Percentiles rank a stretch among this genome's conserved stretches.
These are phyloP conservation scores for Tilletia caries DNA, from an alignment of 1,284 basidiomycete species.

Conservation along the genomic window DNA sequence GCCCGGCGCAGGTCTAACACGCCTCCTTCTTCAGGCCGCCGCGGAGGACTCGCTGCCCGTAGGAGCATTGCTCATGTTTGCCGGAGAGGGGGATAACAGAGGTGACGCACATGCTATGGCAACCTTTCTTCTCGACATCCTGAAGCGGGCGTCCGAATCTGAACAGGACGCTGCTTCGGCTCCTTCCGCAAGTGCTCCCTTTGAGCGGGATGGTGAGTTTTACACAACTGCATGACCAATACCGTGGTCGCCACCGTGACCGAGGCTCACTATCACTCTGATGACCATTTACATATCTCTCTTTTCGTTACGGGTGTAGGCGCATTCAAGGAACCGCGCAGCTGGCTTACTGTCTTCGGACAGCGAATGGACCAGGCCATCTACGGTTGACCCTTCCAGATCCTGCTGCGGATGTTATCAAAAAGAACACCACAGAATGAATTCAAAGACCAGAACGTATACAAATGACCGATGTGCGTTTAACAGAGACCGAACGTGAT, in stretches of 20 bases:
- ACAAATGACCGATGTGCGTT: background rate
- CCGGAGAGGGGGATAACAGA: conserved; percentile 43
- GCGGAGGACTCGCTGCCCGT: background rate
- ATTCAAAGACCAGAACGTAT: background rate
- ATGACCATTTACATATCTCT: background rate
- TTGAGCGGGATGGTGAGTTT: background rate
- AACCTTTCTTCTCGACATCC: background rate
- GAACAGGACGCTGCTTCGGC: background rate
- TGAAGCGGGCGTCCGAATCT: background rate
- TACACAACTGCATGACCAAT: too few relatives aligned
- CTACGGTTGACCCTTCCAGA: background rate
- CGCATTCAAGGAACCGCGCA: background rate
- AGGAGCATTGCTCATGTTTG: conserved; percentile 36
- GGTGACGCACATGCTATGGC: conserved; percentile 35
- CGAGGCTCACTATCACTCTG: background rate
- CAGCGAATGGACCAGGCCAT: background rate
- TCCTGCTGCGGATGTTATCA: background rate
- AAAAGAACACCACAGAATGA: background rate
- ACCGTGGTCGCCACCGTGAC: too few relatives aligned
- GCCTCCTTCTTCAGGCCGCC: conserved; percentile 19
- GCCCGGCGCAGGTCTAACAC: conserved; percentile 29
- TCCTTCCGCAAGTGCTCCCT: background rate
- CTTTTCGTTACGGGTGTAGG: background rate
- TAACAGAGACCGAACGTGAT: too few relatives aligned
- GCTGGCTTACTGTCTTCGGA: conserved; percentile 8